A percentile compares a stretch with the other conserved stretches of the same genome.
Conservation (phyloP, 2,329 filamentous ascomycete genomes). For the Trichophaea hybrida region DNA sequence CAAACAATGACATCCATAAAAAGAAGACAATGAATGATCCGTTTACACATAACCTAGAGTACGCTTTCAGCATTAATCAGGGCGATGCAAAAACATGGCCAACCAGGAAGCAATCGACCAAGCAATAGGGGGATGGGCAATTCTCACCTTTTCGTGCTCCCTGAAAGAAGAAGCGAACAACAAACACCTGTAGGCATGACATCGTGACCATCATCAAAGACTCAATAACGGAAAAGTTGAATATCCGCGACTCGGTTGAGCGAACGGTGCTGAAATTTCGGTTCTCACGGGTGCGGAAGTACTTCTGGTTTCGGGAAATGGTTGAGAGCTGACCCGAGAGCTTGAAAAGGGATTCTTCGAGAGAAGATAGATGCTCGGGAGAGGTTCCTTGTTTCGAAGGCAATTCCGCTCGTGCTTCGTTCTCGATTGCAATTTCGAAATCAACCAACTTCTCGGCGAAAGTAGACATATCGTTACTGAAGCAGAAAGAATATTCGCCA, state of each 20-base stretch:
- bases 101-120: neutral
- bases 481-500: conserved; percentile 94
- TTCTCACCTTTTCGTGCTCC: conserved; percentile 32
- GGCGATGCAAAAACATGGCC: conserved; percentile 5
- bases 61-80: conserved; percentile 11
- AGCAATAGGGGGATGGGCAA: neutral
- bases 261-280: conserved; percentile 95
- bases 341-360: conserved; percentile 94
- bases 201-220: conserved; percentile 82
- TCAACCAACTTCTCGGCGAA: conserved; percentile 96
- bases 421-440: conserved; percentile 94
- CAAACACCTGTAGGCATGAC: conserved; percentile 91
- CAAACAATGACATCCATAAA: conserved; percentile 5
- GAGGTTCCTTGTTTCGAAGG: conserved; percentile 78
- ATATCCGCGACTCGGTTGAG: conserved; percentile 88
- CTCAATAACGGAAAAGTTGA: conserved; percentile 95
- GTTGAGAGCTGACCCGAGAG: conserved; percentile 84
- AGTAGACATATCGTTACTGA: conserved; percentile 96
- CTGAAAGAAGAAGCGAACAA: conserved; percentile 98
- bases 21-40: neutral
- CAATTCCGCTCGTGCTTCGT: conserved; percentile 66
- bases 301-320: conserved; percentile 94
- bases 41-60: conserved; percentile 10
- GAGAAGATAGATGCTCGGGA: conserved; percentile 71
- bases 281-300: conserved; percentile 98